Evolutionary conservation across 2,329 filamentous ascomycete genomes (phyloP), one percentile per base, ranked within the genome.

Genomic region (Epicoccum sorghinum): DNA sequence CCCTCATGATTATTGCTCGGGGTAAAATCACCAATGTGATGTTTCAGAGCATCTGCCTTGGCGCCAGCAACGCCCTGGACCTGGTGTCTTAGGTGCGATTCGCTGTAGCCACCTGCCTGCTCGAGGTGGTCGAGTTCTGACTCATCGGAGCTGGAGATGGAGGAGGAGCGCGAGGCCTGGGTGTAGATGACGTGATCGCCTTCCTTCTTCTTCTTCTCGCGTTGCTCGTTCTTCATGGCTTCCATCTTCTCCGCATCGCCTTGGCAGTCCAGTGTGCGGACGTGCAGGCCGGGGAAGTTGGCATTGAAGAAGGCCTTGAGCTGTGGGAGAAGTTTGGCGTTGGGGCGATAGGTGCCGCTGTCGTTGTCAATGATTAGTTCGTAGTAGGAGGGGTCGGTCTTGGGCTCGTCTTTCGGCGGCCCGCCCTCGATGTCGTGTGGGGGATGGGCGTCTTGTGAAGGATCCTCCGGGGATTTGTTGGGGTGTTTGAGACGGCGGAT

Each of bases 281-380:
- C 80, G 46, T 89, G 86, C 1, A 98, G 77, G 0, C 90, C 91
- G 0, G 90, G 90, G 30, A 97, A 86, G 61, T 93, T 91, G 23
- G 73, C 75, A 29, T 86, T 78, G 2, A 98, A 76, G 69, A 91
- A 96, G 9, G 79, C 69, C 47, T 88, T 86, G 1, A 98, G 80
- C 0, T 87, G 72, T 0, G 90, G 89, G 1, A 98, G 82, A 8
- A 90, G 81, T 9, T 86, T 82, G 51, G 89, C 89, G 68, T 96
- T 91, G 0, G 93, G 93, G 0, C 93, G 85, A 73, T 98, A 98
- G 0, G 93, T 98, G 9, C 93, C 93, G 49, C 88, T 91, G 75
- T 96, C 93, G 68, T 98, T 98, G 78, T 98, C 93, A 68, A 98
- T 97, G 60, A 95, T 80, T 7, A 98, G 83, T 71, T 96, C 89